Percentiles rank a stretch among this genome's conserved stretches.
Conservation (phyloP, 73 alveolate species). For the Durusdinium trenchii region DNA sequence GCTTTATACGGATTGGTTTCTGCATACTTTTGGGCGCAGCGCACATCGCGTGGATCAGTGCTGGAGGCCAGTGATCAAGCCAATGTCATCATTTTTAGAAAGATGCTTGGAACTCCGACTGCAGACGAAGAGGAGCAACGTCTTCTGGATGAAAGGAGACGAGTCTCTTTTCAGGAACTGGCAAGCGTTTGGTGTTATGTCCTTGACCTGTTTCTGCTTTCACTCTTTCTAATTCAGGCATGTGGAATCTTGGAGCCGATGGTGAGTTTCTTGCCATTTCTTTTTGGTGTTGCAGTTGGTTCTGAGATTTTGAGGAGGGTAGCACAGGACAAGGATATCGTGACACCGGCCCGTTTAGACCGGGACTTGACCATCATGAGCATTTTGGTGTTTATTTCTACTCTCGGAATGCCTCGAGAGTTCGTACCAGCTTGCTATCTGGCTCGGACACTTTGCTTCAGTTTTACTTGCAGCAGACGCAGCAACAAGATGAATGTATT, state of each 20-base stretch:
- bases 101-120: not conserved
- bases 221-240: conserved; percentile 24
- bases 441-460: conserved; percentile 53
- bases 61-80: not conserved
- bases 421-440: conserved; percentile 48
- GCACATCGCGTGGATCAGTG: not conserved
- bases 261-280: conserved; percentile 20
- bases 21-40: conserved; percentile 26
- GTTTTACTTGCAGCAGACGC: conserved; percentile 47
- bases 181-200: conserved; percentile 62
- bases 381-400: conserved; percentile 22
- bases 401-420: conserved; percentile 74
- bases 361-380: conserved; percentile 46
- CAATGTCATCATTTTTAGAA: not conserved
- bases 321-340: not conserved
- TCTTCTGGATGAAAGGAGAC: conserved; percentile 14
- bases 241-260: conserved; percentile 38
- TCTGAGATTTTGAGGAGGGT: conserved; percentile 53
- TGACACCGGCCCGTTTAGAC: conserved; percentile 28
- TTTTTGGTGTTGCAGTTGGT: conserved; percentile 8
- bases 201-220: conserved; percentile 21
- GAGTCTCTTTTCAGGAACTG: not conserved
- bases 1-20: conserved; percentile 25
- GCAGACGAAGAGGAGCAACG: conserved; percentile 28
- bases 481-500: conserved; percentile 52